Base-by-base conservation (phyloP, 192 early-diverging fungal species). In the Coemansia aciculifera region DNA sequence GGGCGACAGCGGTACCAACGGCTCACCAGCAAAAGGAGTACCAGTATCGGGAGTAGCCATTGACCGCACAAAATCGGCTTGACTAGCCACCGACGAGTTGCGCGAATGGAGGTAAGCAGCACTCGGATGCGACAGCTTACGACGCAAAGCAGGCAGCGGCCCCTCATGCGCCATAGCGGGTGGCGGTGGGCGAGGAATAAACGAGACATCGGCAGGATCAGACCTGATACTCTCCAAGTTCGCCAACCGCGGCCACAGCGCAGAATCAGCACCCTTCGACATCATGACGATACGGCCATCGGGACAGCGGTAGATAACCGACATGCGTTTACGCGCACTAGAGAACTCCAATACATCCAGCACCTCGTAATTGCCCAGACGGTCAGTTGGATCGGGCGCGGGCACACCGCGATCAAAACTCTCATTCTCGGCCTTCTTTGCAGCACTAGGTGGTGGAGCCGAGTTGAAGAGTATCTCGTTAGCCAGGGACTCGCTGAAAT, bases 221-320 rank as follows among this genome's bases (percentile, higher is more conserved):
- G 79, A 82, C 8, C 34, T 40, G 12, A 83, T 19, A 3, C 13
- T 32, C 13, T 68, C 76, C 15, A 73, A 44, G n/a, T 36, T 31
- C 3, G 67, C 11, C 32, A 91, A 77, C 2, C 90, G 84, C 59
- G 89, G 90, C 61, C 93, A 77, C 59, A 97, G 86, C 23, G 94
- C 89, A 7, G 93, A 94, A 74, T 97, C 95, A 2, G 95, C 95
- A 29, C 95, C 95, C 84, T 97, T 96, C 77, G 90, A 91, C 72
- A 92, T 88, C 51, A 97, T 73, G 11, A 88, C 85, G 56, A 95
- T 94, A 23, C 83, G 85, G 9, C 89, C 90, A 64, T 91, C 87
- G 5, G 91, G 87, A 62, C 87, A 86, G 31, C 87, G 81, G 60
- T 91, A 85, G 36, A 97, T 84, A 7, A 93, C 86, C 0, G 89